These are phyloP conservation scores for Xenosphaeropsis pyriputrescens DNA, from an alignment of 2,329 filamentous ascomycete species.

Conservation along the genomic window DNA sequence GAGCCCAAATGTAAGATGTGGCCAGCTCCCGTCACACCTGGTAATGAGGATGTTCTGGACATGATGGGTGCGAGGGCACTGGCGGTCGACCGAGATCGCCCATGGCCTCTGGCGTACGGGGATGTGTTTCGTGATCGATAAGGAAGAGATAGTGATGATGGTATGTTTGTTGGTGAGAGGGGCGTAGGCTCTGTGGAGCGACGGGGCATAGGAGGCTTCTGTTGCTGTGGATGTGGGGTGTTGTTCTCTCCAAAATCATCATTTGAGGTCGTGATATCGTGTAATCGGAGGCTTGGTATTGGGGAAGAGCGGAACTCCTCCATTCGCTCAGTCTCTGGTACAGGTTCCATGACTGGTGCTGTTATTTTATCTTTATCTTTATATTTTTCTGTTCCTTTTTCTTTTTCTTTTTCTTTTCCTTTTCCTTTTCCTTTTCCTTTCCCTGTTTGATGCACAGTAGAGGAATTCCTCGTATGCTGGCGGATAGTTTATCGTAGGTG, in stretches of 20 bases:
- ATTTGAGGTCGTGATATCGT: constrained; percentile 6
- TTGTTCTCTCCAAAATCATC: not conserved
- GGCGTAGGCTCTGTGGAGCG: constrained; percentile 43
- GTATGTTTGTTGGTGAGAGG: constrained; percentile 33
- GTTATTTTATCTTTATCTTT: too few relatives aligned
- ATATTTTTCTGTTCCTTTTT: too few relatives aligned
- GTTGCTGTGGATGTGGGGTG: too few relatives aligned
- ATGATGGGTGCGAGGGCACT: constrained; percentile 39
- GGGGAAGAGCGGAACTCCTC: constrained; percentile 48
- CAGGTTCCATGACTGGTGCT: constrained; percentile 45
- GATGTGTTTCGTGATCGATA: constrained; percentile 50
- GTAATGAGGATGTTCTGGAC: constrained; percentile 49
- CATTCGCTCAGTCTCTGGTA: constrained; percentile 54
- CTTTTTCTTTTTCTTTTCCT: too few relatives aligned
- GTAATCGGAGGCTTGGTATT: constrained; percentile 34
- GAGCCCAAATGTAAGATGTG: constrained; percentile 37
- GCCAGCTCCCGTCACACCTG: constrained; percentile 43
- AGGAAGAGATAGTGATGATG: constrained; percentile 26
- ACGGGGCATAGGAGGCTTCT: constrained; percentile 36
- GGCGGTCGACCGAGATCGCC: constrained; percentile 41
- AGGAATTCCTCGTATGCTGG: too few relatives aligned
- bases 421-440: too few relatives aligned
- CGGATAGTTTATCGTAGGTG: too few relatives aligned
- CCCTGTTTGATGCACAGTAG: not conserved
- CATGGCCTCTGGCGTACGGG: constrained; percentile 40